Evolutionary conservation across 148 eudicot species (phyloP).

Genomic region (Fagopyrum esculentum): DNA sequence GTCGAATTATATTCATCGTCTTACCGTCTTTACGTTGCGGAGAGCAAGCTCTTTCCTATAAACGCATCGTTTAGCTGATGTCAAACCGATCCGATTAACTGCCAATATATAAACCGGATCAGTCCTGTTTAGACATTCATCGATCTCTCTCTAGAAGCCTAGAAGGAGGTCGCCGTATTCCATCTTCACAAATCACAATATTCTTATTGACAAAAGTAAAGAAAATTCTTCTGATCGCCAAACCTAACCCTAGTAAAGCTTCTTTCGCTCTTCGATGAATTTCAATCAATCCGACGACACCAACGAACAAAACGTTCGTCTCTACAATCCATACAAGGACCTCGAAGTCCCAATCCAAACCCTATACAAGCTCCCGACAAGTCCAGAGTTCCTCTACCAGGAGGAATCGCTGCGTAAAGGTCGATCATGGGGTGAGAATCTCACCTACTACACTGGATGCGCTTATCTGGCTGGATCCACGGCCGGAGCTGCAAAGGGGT

Average conservation of each 20-base stretch:
- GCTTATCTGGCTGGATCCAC: slow-evolving; percentile 57
- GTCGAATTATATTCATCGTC: too few relatives aligned
- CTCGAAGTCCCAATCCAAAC: slow-evolving; percentile 48
- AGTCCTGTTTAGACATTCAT: not conserved
- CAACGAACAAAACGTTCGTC: slow-evolving; percentile 28
- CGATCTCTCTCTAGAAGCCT: not conserved
- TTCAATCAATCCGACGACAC: slow-evolving; percentile 16
- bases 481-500: slow-evolving; percentile 52
- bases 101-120: not conserved
- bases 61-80: not conserved
- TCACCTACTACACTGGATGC: slow-evolving; percentile 82
- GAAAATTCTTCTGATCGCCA: not conserved
- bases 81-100: not conserved
- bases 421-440: slow-evolving; percentile 85
- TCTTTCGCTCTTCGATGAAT: not conserved
- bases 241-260: slow-evolving; percentile 9
- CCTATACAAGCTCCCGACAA: slow-evolving; percentile 71
- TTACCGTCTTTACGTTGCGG: not conserved
- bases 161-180: slow-evolving; percentile 6
- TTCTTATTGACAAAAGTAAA: not conserved
- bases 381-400: slow-evolving; percentile 73
- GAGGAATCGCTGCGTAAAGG: slow-evolving; percentile 69
- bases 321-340: slow-evolving; percentile 76
- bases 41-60: not conserved
- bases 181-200: not conserved